Percentiles rank a stretch among this genome's conserved stretches.
Evolutionary conservation across 1,284 basidiomycete genomes (phyloP).

Genomic region (Cutaneotrichosporon spelunceum): DNA sequence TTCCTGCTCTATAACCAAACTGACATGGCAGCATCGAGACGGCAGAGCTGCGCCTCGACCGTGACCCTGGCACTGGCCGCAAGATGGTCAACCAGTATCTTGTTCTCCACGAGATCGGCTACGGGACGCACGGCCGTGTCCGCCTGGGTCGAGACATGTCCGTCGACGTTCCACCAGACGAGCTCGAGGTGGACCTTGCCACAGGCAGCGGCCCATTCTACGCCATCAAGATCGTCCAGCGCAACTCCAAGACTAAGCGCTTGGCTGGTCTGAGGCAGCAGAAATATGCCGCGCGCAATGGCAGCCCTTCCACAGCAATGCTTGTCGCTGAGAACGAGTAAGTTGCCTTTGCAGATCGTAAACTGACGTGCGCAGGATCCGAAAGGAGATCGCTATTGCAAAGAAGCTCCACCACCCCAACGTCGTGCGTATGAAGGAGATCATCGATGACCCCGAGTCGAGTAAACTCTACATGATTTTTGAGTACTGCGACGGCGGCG

Average conservation of each 20-base stretch:
- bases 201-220: slow-evolving; percentile 20
- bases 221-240: slow-evolving; percentile 73
- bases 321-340: slow-evolving; percentile 53
- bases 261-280: slow-evolving; percentile 56
- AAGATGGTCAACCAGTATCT: slow-evolving; percentile 75
- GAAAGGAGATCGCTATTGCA: slow-evolving; percentile 95
- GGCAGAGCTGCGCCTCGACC: slow-evolving; percentile 49
- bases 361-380: slow-evolving; percentile 49
- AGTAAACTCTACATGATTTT: slow-evolving; percentile 95
- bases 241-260: slow-evolving; percentile 61
- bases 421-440: slow-evolving; percentile 86
- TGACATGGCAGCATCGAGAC: slow-evolving; percentile 57
- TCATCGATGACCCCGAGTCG: slow-evolving; percentile 87
- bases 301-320: slow-evolving; percentile 54
- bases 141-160: slow-evolving; percentile 64
- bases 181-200: slow-evolving; percentile 23
- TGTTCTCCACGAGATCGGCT: slow-evolving; percentile 63
- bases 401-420: slow-evolving; percentile 91
- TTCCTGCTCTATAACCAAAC: not conserved
- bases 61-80: slow-evolving; percentile 49
- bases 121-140: slow-evolving; percentile 78
- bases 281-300: slow-evolving; percentile 21
- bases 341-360: slow-evolving; percentile 15
- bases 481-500: slow-evolving; percentile 93
- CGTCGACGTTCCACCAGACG: slow-evolving; percentile 24